These are phyloP conservation scores for Macrocybe gigantea DNA, from an alignment of 768 basidiomycete genomes.

Conservation along the genomic window DNA sequence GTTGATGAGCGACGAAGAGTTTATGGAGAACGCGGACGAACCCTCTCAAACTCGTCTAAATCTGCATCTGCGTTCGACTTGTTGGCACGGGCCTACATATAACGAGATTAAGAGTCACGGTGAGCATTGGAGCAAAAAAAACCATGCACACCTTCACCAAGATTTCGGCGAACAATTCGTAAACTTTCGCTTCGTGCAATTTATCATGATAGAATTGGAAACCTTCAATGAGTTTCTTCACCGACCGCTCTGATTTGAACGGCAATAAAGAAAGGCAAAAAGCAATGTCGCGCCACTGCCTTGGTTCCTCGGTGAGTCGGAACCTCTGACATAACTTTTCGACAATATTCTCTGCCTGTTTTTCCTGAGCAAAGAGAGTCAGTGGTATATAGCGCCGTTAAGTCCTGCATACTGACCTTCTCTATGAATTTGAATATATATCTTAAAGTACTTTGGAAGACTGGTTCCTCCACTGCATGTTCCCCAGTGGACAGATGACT, in stretches of 20 bases:
- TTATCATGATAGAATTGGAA: slow-evolving; percentile 95
- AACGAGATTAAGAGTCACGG: neutral
- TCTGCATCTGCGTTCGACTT: slow-evolving; percentile 91
- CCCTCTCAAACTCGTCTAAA: slow-evolving; percentile 90
- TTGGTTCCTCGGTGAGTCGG: slow-evolving; percentile 77
- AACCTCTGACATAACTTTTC: slow-evolving; percentile 98
- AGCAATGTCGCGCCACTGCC: slow-evolving; percentile 97
- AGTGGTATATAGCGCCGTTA: neutral
- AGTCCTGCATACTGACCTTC: slow-evolving; percentile 50
- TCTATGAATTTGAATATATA: slow-evolving; percentile 98
- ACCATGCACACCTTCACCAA: slow-evolving; percentile 63
- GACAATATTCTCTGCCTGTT: slow-evolving; percentile 95
- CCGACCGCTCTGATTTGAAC: slow-evolving; percentile 94
- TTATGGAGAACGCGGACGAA: slow-evolving; percentile 20
- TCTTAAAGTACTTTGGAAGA: slow-evolving; percentile 87
- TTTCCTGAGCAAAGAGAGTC: slow-evolving; percentile 54
- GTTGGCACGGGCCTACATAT: slow-evolving; percentile 69
- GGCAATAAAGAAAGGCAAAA: slow-evolving; percentile 92
- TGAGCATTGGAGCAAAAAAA: neutral
- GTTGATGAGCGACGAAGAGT: neutral
- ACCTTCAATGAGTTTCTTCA: slow-evolving; percentile 94
- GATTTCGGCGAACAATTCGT: slow-evolving; percentile 79
- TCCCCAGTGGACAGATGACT: slow-evolving; percentile 88
- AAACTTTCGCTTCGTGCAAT: slow-evolving; percentile 83
- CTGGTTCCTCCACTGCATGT: slow-evolving; percentile 88